Evolutionary conservation across 2,329 filamentous ascomycete genomes (phyloP).

Genomic region (Fusarium sp.): DNA sequence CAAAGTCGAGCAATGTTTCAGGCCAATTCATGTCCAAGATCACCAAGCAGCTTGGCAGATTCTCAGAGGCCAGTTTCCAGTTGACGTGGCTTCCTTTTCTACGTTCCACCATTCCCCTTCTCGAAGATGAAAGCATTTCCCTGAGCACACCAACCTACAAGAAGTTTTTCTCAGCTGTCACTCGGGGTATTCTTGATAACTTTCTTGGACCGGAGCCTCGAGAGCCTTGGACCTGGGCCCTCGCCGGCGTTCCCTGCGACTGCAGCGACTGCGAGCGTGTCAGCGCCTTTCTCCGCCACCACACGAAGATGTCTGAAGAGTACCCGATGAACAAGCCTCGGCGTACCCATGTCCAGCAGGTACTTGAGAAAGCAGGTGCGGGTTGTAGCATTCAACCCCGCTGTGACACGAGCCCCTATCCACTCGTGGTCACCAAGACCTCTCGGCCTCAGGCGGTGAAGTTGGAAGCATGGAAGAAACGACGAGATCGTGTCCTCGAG

Average conservation of each 20-base stretch:
- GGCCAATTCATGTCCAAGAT: slow-evolving; percentile 35
- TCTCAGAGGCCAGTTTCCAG: slow-evolving; percentile 33
- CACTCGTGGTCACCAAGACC: slow-evolving; percentile 43
- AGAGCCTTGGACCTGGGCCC: background rate
- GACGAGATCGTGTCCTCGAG: background rate
- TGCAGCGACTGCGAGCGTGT: slow-evolving; percentile 43
- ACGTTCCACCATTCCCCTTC: slow-evolving; percentile 30
- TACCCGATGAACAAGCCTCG: slow-evolving; percentile 30
- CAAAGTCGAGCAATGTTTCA: slow-evolving; percentile 23
- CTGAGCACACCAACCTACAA: slow-evolving; percentile 34
- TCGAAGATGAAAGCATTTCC: background rate
- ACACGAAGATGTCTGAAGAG: background rate
- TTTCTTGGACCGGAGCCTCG: slow-evolving; percentile 35
- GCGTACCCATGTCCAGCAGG: slow-evolving; percentile 37
- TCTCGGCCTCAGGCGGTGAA: background rate
- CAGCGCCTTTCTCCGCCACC: slow-evolving; percentile 42
- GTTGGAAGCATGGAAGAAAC: background rate
- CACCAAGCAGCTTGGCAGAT: background rate
- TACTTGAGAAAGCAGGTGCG: slow-evolving; percentile 13
- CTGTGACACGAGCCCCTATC: slow-evolving; percentile 7
- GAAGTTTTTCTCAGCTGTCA: slow-evolving; percentile 36
- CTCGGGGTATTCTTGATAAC: slow-evolving; percentile 38
- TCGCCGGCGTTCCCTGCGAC: slow-evolving; percentile 20
- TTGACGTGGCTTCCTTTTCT: slow-evolving; percentile 48
- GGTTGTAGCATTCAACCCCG: slow-evolving; percentile 39